phyloP scores from a whole-genome alignment of 257 asterid species.

The Przewalskia tangutica region DNA sequence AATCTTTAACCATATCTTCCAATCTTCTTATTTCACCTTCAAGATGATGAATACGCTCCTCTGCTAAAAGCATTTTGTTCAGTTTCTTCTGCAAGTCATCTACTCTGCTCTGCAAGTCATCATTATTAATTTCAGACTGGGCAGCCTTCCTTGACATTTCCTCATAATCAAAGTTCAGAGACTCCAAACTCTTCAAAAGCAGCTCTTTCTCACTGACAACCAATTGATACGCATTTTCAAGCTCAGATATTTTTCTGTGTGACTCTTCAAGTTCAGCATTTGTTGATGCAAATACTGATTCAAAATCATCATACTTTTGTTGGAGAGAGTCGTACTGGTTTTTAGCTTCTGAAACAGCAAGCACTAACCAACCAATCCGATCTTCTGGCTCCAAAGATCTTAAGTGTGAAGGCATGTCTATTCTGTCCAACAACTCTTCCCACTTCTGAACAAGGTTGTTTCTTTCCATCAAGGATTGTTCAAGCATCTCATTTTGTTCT shows the following conservation, averaged over 20 bases:
- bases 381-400: slow-evolving; percentile 79
- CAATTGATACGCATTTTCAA: slow-evolving; percentile 47
- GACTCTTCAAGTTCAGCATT: slow-evolving; percentile 59
- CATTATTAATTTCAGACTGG: slow-evolving; percentile 26
- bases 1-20: slow-evolving; percentile 48
- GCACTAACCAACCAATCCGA: slow-evolving; percentile 72
- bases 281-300: slow-evolving; percentile 45
- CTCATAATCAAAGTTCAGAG: slow-evolving; percentile 35
- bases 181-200: slow-evolving; percentile 48
- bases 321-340: slow-evolving; percentile 58
- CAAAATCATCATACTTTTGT: slow-evolving; percentile 58
- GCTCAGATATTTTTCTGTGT: slow-evolving; percentile 43
- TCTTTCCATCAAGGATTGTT: slow-evolving; percentile 87
- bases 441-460: slow-evolving; percentile 82
- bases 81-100: slow-evolving; percentile 35
- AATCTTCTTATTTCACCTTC: slow-evolving; percentile 47
- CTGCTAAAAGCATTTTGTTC: slow-evolving; percentile 42
- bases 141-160: slow-evolving; percentile 33
- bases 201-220: slow-evolving; percentile 51
- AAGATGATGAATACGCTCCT: slow-evolving; percentile 38
- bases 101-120: slow-evolving; percentile 44
- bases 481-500: slow-evolving; percentile 98
- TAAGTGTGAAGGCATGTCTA: slow-evolving; percentile 73
- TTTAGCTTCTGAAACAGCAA: slow-evolving; percentile 60
- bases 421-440: slow-evolving; percentile 69